These are phyloP conservation scores for Hypoxylon sp. DNA, from an alignment of 2,329 filamentous ascomycete genomes.

Conservation along the genomic window DNA sequence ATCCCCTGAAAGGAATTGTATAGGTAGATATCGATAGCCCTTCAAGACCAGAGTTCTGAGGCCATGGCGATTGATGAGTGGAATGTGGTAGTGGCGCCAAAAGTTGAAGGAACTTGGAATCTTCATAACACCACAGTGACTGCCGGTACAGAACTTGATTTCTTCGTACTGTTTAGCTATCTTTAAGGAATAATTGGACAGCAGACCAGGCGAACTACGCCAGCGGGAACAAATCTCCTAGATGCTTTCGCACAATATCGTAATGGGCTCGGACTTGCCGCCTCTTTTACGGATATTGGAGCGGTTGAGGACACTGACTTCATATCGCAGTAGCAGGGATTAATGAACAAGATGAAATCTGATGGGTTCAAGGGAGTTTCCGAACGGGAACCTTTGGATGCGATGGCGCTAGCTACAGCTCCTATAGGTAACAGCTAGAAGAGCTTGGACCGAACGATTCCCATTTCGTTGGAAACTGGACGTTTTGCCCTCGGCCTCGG, in stretches of 20 bases:
- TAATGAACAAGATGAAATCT: constrained; percentile 41
- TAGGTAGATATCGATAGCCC: constrained; percentile 47
- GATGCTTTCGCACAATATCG: constrained; percentile 55
- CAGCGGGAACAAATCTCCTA: constrained; percentile 56
- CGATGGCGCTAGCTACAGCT: constrained; percentile 28
- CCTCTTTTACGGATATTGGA: constrained; percentile 56
- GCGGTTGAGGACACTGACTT: constrained; percentile 57
- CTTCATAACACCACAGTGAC: constrained; percentile 53
- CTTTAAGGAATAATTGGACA: constrained; percentile 50
- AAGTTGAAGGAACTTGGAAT: constrained; percentile 60
- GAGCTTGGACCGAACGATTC: not conserved
- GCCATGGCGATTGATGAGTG: constrained; percentile 56
- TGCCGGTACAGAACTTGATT: constrained; percentile 50
- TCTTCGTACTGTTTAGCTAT: constrained; percentile 57
- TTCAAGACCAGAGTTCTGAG: constrained; percentile 53
- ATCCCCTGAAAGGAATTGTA: constrained; percentile 39
- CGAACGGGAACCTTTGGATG: constrained; percentile 41
- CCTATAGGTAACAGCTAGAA: not conserved
- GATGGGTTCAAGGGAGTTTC: constrained; percentile 34
- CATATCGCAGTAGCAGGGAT: constrained; percentile 44
- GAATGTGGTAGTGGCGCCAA: constrained; percentile 50
- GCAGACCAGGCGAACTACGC: constrained; percentile 57
- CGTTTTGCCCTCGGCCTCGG: too few relatives aligned
- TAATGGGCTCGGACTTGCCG: constrained; percentile 54
- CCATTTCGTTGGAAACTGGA: constrained; percentile 17